Conservation (phyloP, 2,329 filamentous ascomycete genomes). For the Ceratocystis lukuohia region DNA sequence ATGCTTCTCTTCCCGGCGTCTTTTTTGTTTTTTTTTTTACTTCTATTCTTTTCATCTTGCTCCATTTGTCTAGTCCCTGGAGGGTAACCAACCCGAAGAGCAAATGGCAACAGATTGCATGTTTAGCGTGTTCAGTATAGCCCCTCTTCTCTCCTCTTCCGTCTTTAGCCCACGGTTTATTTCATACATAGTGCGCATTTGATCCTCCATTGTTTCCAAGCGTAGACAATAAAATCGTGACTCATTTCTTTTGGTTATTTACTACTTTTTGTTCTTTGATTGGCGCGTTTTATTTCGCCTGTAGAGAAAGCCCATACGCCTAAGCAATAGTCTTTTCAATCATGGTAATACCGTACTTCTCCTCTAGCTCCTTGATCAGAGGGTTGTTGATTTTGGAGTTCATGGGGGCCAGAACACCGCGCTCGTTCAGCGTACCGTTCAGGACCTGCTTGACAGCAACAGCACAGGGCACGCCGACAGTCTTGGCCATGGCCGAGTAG, state of each 20-base stretch:
- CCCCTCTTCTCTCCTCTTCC: not conserved
- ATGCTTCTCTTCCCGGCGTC: not conserved
- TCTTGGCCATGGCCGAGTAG: conserved; percentile 72
- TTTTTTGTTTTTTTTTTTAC: not conserved
- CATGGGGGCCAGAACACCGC: conserved; percentile 67
- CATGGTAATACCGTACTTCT: conserved; percentile 61
- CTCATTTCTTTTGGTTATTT: conserved; percentile 10
- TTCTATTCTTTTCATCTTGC: not conserved
- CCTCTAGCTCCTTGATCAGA: conserved; percentile 63
- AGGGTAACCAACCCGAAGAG: not conserved
- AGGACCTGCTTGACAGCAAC: conserved; percentile 64
- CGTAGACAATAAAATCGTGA: not conserved
- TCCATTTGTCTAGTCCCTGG: not conserved
- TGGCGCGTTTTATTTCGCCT: not conserved
- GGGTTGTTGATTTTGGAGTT: conserved; percentile 56
- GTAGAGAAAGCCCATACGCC: conserved; percentile 14
- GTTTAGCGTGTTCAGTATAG: conserved; percentile 3
- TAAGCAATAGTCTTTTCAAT: conserved; percentile 50
- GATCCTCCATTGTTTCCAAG: not conserved
- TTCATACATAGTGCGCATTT: not conserved
- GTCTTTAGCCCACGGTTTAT: not conserved
- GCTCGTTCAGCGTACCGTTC: conserved; percentile 57
- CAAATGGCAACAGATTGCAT: conserved; percentile 2
- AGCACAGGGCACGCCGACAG: conserved; percentile 57
- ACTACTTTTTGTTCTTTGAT: not conserved